Evolutionary conservation across 2,329 filamentous ascomycete genomes (phyloP).

Genomic region (Cladorrhinum sp.): DNA sequence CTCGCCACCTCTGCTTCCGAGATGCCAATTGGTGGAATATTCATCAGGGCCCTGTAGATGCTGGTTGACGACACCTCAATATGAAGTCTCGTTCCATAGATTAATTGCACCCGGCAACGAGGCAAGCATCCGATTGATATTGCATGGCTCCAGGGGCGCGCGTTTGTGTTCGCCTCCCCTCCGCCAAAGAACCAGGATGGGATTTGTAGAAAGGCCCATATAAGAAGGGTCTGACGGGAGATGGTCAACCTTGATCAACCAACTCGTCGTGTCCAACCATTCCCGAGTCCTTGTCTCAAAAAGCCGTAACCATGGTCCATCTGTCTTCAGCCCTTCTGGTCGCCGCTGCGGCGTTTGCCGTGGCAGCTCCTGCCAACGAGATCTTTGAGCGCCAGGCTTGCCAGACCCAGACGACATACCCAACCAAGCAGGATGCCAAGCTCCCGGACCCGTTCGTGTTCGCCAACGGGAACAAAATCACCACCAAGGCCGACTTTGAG

Average conservation of each 20-base stretch:
- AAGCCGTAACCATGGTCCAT: conserved; percentile 29
- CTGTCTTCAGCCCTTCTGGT: conserved; percentile 30
- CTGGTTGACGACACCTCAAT: conserved; percentile 18
- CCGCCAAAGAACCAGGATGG: conserved; percentile 12
- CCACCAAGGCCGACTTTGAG: conserved; percentile 44
- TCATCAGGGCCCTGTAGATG: background rate
- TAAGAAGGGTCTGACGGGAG: conserved; percentile 18
- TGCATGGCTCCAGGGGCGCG: conserved; percentile 8
- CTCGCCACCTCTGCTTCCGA: conserved; percentile 2
- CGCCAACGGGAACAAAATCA: conserved; percentile 41
- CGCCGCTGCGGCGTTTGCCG: conserved; percentile 36
- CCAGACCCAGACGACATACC: conserved; percentile 33
- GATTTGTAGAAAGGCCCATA: background rate
- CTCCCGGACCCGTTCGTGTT: conserved; percentile 50
- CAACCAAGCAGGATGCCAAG: conserved; percentile 37
- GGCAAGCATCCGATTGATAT: conserved; percentile 21
- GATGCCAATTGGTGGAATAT: conserved; percentile 7
- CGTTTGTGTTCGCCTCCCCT: background rate
- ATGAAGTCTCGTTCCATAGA: conserved; percentile 18
- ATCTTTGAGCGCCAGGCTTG: conserved; percentile 41
- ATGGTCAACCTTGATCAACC: conserved; percentile 11
- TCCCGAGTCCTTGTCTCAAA: background rate
- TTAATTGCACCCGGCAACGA: conserved; percentile 26
- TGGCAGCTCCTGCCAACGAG: conserved; percentile 35
- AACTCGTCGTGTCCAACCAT: conserved; percentile 2